A percentile compares a stretch with the other conserved stretches of the same genome.
These are phyloP conservation scores for Herpetomonas samuelpessoai DNA, from an alignment of 208 protist genomes.

Conservation along the genomic window DNA sequence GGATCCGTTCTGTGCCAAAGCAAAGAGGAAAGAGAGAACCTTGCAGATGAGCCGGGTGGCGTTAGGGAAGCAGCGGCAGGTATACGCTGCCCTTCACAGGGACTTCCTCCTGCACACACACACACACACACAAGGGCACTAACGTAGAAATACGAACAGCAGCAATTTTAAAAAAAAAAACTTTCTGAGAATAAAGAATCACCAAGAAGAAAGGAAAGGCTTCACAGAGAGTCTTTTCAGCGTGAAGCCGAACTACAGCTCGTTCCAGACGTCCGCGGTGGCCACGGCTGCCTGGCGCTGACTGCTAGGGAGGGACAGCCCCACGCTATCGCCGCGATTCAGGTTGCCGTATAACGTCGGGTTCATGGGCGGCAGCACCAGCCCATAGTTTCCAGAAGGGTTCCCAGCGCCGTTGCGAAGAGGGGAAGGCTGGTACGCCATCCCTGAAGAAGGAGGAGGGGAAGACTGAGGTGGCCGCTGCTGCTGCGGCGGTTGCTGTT, in stretches of 20 bases:
- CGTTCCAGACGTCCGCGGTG: background rate
- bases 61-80: no score
- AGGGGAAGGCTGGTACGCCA: no score
- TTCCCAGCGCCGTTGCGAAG: no score
- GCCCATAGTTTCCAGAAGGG: background rate
- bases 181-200: background rate
- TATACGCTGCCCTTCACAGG: background rate
- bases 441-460: no score
- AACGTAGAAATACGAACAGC: slow-evolving; percentile 1
- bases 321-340: background rate
- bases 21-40: no score
- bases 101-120: background rate
- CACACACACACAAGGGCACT: slow-evolving; percentile 3
- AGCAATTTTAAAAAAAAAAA: slow-evolving; percentile 12
- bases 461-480: no score
- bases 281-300: background rate
- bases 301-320: background rate
- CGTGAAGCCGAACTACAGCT: no score
- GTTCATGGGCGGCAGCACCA: background rate
- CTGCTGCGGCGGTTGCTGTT: background rate
- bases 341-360: background rate
- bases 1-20: no score
- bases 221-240: no score
- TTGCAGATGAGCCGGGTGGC: no score
- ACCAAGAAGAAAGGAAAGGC: slow-evolving; percentile 1